Evolutionary conservation across 2,329 filamentous ascomycete species (phyloP), one percentile per base, ranked within the genome.

Genomic region (Aspergillus hortae): DNA sequence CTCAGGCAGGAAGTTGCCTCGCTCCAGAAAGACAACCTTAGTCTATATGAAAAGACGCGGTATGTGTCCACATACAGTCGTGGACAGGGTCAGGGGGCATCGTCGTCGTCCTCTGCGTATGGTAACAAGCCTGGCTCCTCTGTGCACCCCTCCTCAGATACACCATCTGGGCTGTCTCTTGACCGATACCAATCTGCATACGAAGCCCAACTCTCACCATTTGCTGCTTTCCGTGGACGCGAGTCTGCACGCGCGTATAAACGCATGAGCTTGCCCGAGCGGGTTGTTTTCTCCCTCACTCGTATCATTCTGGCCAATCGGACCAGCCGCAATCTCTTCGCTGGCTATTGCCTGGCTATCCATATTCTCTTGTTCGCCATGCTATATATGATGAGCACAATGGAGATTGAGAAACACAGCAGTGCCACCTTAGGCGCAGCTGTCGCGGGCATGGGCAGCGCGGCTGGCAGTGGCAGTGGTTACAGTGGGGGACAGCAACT

Each of bases 61-160:
- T 99, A 99, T 68, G 86, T 97, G 21, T 96, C 91, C 6, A 92
- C 90, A 2, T 99, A 96, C 77, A 95, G 87, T 70, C 85, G 92
- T 48, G 82, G 82, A 42, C 82, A 80, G 12, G 79, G 80, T 43
- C 82, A 80, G 12, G 79, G 80, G 5, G 80, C 82, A 17, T 73
- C 76, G 1, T 83, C 85, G 10, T 83, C 83, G 4, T 84, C 85
- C n/a, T 88, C 85, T 40, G 69, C 71, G 2, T 77, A 75, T 53
- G 78, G 81, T 35, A 77, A 78, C 51, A 90, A 87, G 62, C 86
- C 90, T 2, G 95, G 92, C 66, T 87, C 88, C 0, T 84, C 88
- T 2, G 77, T 87, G 14, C 77, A 81, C 19, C 77, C 90, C 23
- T 79, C 57, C 71, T 84, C 68, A 70, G 84, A 74, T 69, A 82